These are phyloP conservation scores for Achaetomiella virescens DNA, from an alignment of 495 filamentous ascomycete genomes.

Conservation along the genomic window DNA sequence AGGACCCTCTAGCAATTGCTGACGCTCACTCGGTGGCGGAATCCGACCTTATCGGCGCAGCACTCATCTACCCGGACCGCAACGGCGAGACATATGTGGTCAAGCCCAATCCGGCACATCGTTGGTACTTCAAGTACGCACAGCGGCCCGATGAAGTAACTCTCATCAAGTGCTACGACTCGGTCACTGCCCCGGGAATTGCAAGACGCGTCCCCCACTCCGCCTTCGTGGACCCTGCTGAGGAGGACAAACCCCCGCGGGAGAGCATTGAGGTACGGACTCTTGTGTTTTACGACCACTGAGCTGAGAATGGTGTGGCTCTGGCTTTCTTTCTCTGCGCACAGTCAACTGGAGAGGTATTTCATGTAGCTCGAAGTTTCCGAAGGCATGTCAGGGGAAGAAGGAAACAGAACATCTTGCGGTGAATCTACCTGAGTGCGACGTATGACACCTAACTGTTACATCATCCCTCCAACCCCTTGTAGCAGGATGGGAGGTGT, in stretches of 20 bases:
- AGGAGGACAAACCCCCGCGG: slow-evolving; percentile 38
- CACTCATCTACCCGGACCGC: slow-evolving; percentile 68
- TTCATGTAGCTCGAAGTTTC: no score
- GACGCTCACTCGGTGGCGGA: slow-evolving; percentile 56
- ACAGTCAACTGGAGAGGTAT: no score
- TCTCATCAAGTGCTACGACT: slow-evolving; percentile 69
- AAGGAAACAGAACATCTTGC: no score
- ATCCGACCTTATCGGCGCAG: slow-evolving; percentile 59
- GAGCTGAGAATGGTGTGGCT: no score
- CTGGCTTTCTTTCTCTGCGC: no score
- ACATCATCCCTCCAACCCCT: no score
- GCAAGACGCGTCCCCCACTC: slow-evolving; percentile 60
- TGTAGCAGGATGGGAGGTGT: no score
- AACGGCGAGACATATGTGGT: slow-evolving; percentile 70
- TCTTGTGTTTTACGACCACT: slow-evolving; percentile 25
- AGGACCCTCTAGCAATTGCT: slow-evolving; percentile 58
- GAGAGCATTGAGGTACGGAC: slow-evolving; percentile 59
- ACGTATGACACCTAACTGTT: no score
- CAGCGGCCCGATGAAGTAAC: slow-evolving; percentile 56
- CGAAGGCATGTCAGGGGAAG: no score
- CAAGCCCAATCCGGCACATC: slow-evolving; percentile 47
- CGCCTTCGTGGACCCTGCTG: slow-evolving; percentile 53
- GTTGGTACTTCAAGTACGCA: slow-evolving; percentile 76
- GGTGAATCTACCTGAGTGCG: no score
- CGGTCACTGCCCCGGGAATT: slow-evolving; percentile 50